A percentile compares a stretch with the other conserved stretches of the same genome.
phyloP scores from a whole-genome alignment of 441 rosid species.

The Adansonia rubrostipa region DNA sequence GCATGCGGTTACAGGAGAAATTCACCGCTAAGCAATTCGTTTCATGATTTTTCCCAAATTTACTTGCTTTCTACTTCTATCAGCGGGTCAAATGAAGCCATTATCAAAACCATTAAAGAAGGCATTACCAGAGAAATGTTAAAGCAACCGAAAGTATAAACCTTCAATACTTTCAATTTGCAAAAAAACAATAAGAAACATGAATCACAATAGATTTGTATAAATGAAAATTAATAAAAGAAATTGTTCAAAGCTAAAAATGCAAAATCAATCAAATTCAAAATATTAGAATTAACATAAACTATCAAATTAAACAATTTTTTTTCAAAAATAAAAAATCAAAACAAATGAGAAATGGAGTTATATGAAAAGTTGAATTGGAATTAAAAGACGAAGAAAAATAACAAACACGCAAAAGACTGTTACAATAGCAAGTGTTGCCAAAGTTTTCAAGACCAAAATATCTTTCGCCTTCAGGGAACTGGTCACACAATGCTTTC shows the following conservation, averaged over 20 bases:
- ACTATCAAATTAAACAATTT: slow-evolving; percentile 9
- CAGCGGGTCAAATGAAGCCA: not conserved
- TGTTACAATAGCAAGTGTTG: slow-evolving; percentile 97
- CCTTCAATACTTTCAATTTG: not conserved
- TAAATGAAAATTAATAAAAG: not conserved
- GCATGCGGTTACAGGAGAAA: not conserved
- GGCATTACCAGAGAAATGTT: not conserved
- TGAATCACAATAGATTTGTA: not conserved
- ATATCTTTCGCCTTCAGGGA: slow-evolving; percentile 99
- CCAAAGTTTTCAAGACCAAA: slow-evolving; percentile 98
- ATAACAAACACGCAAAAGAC: slow-evolving; percentile 86
- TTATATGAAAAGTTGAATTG: not conserved
- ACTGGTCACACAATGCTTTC: slow-evolving; percentile 99
- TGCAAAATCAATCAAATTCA: slow-evolving; percentile 4
- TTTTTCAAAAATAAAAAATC: not conserved
- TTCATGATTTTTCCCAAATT: not conserved
- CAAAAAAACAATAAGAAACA: not conserved
- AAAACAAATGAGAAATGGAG: not conserved
- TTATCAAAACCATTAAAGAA: not conserved
- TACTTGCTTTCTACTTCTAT: not conserved
- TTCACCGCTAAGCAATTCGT: not conserved
- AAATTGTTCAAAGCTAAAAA: not conserved
- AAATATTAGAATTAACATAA: not conserved
- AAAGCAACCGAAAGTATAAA: not conserved
- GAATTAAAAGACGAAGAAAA: not conserved